Conservation (phyloP, 1,139 yeast genomes). For the Saccharomyces hybrid region DNA sequence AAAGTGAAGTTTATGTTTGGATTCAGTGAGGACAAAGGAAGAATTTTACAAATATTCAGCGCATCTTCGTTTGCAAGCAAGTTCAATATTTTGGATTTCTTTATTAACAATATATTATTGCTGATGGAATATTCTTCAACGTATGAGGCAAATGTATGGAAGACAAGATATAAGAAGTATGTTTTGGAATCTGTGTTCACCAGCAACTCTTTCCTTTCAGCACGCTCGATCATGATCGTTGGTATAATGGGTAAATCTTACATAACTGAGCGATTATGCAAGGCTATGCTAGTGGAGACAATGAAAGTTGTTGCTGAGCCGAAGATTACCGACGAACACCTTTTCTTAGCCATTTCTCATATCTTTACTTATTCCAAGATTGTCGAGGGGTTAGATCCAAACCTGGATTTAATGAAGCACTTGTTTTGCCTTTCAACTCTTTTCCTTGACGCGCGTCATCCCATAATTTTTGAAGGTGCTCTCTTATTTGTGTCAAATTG, state of each 20-base stretch:
- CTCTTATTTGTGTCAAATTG: slow-evolving; percentile 36
- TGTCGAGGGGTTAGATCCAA: slow-evolving; percentile 52
- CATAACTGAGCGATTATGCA: slow-evolving; percentile 52
- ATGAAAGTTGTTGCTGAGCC: slow-evolving; percentile 36
- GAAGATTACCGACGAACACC: slow-evolving; percentile 28
- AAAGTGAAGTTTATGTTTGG: slow-evolving; percentile 75
- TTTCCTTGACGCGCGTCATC: slow-evolving; percentile 35
- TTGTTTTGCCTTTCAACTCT: slow-evolving; percentile 61
- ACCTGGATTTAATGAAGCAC: slow-evolving; percentile 47
- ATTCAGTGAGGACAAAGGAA: slow-evolving; percentile 54
- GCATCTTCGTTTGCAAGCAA: slow-evolving; percentile 45
- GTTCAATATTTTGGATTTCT: slow-evolving; percentile 50
- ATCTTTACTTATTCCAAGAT: slow-evolving; percentile 50
- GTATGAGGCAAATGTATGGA: slow-evolving; percentile 50
- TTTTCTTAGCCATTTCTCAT: slow-evolving; percentile 34
- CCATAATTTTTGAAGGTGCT: slow-evolving; percentile 50
- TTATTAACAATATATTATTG: slow-evolving; percentile 54
- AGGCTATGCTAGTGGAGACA: slow-evolving; percentile 25
- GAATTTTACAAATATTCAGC: slow-evolving; percentile 32
- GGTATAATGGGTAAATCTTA: slow-evolving; percentile 66
- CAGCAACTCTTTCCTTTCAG: slow-evolving; percentile 55
- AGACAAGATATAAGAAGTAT: slow-evolving; percentile 62
- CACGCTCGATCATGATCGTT: slow-evolving; percentile 62
- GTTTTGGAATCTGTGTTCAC: slow-evolving; percentile 61
- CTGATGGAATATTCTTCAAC: slow-evolving; percentile 49